phyloP scores from a whole-genome alignment of 352 stramenopile species.

The Pythium apleroticum region DNA sequence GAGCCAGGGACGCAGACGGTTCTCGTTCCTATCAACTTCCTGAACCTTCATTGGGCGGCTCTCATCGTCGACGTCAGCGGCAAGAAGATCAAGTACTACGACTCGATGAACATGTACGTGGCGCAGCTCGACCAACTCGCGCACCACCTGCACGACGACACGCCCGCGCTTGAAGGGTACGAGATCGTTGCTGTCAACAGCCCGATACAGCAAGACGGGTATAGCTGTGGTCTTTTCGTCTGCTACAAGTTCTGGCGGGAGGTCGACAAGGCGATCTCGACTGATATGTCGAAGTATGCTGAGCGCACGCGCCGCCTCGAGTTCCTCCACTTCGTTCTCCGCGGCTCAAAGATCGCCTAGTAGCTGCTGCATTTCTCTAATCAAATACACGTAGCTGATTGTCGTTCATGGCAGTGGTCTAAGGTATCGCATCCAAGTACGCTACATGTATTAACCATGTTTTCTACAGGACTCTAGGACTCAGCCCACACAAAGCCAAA shows the following conservation, averaged over 20 bases:
- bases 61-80: neutral
- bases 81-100: neutral
- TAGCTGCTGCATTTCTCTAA: no score
- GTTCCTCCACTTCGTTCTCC: neutral
- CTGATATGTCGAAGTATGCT: neutral
- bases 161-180: neutral
- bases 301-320: neutral
- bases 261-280: neutral
- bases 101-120: neutral
- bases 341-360: neutral
- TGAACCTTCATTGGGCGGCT: no score
- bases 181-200: neutral
- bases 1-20: no score
- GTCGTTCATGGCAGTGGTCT: no score
- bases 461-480: no score
- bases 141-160: neutral
- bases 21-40: no score
- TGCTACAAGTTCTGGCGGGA: neutral
- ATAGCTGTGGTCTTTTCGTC: neutral
- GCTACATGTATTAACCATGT: no score
- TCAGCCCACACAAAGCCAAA: no score
- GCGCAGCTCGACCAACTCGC: neutral
- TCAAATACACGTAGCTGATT: no score
- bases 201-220: neutral
- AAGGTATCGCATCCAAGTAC: no score